A percentile compares a stretch with the other conserved stretches of the same genome.
Conservation (phyloP, 2,329 filamentous ascomycete species). For the Epichloe coenophiala region DNA sequence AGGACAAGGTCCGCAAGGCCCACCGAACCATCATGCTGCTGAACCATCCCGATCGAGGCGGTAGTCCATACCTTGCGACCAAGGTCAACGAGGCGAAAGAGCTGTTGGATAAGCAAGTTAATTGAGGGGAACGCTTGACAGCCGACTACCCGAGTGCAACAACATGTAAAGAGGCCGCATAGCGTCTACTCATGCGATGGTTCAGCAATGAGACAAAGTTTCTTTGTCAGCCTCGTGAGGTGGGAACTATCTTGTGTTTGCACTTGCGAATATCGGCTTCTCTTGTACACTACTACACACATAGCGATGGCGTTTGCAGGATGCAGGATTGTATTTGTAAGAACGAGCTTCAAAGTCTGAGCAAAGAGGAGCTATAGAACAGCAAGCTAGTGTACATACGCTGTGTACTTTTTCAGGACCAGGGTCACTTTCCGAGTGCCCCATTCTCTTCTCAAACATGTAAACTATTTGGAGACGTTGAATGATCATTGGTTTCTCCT, state of each 20-base stretch:
- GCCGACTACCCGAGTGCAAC: not conserved
- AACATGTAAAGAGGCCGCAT: too few species aligned
- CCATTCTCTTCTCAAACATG: slow-evolving; percentile 3
- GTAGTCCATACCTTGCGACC: slow-evolving; percentile 89
- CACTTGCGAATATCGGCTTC: not conserved
- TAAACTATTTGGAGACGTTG: not conserved
- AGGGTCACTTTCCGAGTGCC: not conserved
- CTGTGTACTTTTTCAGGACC: not conserved
- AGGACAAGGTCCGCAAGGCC: slow-evolving; percentile 89
- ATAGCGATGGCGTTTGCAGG: slow-evolving; percentile 30
- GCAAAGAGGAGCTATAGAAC: not conserved
- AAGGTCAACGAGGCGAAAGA: slow-evolving; percentile 99
- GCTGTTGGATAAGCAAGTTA: slow-evolving; percentile 60
- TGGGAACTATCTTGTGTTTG: too few species aligned
- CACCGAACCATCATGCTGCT: slow-evolving; percentile 92
- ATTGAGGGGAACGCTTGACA: slow-evolving; percentile 7
- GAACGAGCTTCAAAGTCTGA: slow-evolving; percentile 8
- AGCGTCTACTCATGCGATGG: too few species aligned
- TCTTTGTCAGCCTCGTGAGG: too few species aligned
- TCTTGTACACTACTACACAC: slow-evolving; percentile 26
- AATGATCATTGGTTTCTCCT: too few species aligned
- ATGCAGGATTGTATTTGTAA: slow-evolving; percentile 13
- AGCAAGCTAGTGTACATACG: not conserved
- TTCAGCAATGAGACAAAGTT: too few species aligned
- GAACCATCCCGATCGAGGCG: slow-evolving; percentile 95